Percentiles rank a stretch among this genome's conserved stretches.
phyloP scores from a whole-genome alignment of 2,329 filamentous ascomycete genomes.

The Bipolaris bicolor region DNA sequence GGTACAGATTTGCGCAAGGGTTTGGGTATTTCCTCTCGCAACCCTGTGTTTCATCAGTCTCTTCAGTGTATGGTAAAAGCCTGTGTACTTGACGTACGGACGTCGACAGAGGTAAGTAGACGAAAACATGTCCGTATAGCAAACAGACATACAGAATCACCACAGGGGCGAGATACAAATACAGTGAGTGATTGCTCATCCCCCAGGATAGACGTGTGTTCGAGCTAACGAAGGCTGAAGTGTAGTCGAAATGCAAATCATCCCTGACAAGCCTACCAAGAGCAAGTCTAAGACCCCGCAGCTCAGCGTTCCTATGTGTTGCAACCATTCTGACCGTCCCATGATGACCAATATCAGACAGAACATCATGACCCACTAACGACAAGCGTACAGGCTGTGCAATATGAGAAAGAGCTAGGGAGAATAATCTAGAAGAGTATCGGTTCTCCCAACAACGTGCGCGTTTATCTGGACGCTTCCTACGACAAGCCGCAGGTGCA shows the following conservation, averaged over 20 bases:
- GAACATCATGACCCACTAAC: slow-evolving; percentile 10
- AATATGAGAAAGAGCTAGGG: slow-evolving; percentile 16
- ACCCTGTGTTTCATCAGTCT: not conserved
- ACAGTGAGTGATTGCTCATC: slow-evolving; percentile 19
- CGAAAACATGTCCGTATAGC: not conserved
- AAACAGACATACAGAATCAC: not conserved
- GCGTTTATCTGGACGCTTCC: slow-evolving; percentile 17
- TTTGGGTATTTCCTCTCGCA: not conserved
- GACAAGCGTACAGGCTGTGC: slow-evolving; percentile 1
- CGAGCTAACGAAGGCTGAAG: slow-evolving; percentile 20
- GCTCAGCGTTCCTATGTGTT: slow-evolving; percentile 19
- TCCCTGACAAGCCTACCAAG: slow-evolving; percentile 10
- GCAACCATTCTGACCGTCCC: slow-evolving; percentile 11
- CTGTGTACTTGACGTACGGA: not conserved
- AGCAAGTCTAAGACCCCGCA: slow-evolving; percentile 18
- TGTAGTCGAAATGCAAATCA: slow-evolving; percentile 29
- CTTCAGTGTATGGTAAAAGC: not conserved
- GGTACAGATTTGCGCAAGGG: not conserved
- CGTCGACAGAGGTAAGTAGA: not conserved
- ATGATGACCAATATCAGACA: slow-evolving; percentile 8
- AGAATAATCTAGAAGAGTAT: not conserved
- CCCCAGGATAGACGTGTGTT: slow-evolving; percentile 1
- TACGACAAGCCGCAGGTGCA: slow-evolving; percentile 21
- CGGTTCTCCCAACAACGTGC: slow-evolving; percentile 9
- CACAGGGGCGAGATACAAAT: slow-evolving; percentile 10